phyloP scores from a whole-genome alignment of 176 grass and related monocot genomes.

The Poa annua region DNA sequence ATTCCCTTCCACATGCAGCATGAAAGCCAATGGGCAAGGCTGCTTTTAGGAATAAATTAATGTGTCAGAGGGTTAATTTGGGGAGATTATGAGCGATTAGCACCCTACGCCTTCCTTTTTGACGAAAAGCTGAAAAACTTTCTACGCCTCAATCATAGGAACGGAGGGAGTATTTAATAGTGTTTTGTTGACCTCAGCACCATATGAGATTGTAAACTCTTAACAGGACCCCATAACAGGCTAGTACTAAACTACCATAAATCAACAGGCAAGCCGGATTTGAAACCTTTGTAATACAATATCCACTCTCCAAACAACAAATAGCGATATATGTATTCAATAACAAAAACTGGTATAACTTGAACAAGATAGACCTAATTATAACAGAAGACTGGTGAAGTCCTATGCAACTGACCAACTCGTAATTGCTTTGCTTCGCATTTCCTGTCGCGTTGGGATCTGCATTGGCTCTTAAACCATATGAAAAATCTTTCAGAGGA shows the following conservation, averaged over 20 bases:
- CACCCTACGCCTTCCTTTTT: no score
- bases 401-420: constrained; percentile 68
- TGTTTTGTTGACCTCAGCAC: constrained; percentile 12
- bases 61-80: no score
- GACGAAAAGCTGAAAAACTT: no score
- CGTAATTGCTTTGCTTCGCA: constrained; percentile 98
- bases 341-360: constrained; percentile 6
- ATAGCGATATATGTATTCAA: neutral
- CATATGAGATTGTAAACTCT: neutral
- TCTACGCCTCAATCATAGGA: no score
- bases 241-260: constrained; percentile 32
- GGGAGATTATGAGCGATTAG: no score
- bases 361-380: constrained; percentile 31
- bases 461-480: constrained; percentile 85
- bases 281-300: neutral
- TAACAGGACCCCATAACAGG: constrained; percentile 1
- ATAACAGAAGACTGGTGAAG: constrained; percentile 5
- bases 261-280: neutral
- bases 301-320: constrained; percentile 11
- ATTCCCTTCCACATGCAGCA: no score
- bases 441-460: constrained; percentile 74
- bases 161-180: neutral
- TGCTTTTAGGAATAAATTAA: no score
- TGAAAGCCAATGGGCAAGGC: no score
- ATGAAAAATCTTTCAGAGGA: constrained; percentile 93